Base-by-base conservation (phyloP, 495 filamentous ascomycete genomes). In the Penicillium salamii region DNA sequence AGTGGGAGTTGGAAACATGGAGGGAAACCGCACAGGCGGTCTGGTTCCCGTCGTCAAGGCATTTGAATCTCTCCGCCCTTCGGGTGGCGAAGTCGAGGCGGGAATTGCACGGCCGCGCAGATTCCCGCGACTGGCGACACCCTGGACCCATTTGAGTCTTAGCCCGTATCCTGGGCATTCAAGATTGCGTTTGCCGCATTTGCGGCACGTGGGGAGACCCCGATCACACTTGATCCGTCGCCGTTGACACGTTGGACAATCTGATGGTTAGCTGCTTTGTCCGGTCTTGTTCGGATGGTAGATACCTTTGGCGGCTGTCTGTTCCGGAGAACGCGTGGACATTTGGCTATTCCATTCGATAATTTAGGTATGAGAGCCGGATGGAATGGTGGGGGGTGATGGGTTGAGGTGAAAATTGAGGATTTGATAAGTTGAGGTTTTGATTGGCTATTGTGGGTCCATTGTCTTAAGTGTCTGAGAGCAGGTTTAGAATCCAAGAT, bases 171-270 rank as follows among this genome's bases (percentile, higher is more conserved):
- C 78, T 32, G 69, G 64, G 51, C 78, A 82, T 9, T 54, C 49
- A 0, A 78, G 71, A 2, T 63, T 43, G 0, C 78, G 78, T 9
- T 66, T 66, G 3, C 24, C 39, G 36, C 60, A 66, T 58, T 66
- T 66, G 11, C 37, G 28, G 34, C 63, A 66, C 13, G 26, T 36
- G 4, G 57, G 55, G 14, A 54, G 38, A 9, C 54, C 49, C 37
- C 58, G 46, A 50, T 82, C 78, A 51, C 78, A 82, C 26, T 76
- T 73, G 11, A 76, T 71, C n/a, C 78, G 73, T 42, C 74, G 74
- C 3, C 62, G 65, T 18, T 74, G 77, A 49, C 78, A 77, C 57
- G 65, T 72, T 39, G 71, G 66, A 46, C 74, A 77, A 47, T 64
- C 61, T 48, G 26, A 8, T 18, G 13, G 13, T 43, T 34, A 34